phyloP scores from a whole-genome alignment of 352 stramenopile species.

The Elongisporangium undulatum region DNA sequence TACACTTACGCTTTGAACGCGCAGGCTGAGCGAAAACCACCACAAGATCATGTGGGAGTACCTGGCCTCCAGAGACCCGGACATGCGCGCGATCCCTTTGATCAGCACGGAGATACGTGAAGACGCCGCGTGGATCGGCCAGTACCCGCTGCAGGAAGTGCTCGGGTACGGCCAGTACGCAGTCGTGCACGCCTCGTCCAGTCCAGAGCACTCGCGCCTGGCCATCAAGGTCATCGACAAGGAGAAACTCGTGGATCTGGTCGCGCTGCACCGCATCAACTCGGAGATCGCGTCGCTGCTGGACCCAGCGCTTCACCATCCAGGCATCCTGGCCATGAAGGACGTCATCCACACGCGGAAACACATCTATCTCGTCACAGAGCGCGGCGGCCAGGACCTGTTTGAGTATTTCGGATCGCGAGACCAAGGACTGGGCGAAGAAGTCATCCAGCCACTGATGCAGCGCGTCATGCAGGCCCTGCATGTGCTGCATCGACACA shows the following conservation, averaged over 20 bases:
- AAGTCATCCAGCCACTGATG: constrained; percentile 35
- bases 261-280: constrained; percentile 71
- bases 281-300: constrained; percentile 74
- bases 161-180: constrained; percentile 86
- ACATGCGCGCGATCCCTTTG: constrained; percentile 49
- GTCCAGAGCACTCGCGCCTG: constrained; percentile 18
- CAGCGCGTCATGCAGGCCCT: constrained; percentile 44
- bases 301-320: constrained; percentile 51
- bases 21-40: constrained; percentile 43
- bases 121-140: constrained; percentile 41
- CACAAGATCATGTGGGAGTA: constrained; percentile 79
- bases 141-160: constrained; percentile 63
- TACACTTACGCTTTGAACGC: constrained; percentile 11
- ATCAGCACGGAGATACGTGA: constrained; percentile 43
- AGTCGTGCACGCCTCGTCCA: constrained; percentile 51
- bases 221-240: constrained; percentile 88
- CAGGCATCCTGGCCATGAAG: constrained; percentile 54
- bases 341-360: constrained; percentile 79
- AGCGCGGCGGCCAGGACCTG: constrained; percentile 77
- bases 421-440: constrained; percentile 39
- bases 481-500: constrained; percentile 46
- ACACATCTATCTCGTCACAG: constrained; percentile 82
- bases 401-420: constrained; percentile 75
- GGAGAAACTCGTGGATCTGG: constrained; percentile 67
- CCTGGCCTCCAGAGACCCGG: constrained; percentile 42